Evolutionary conservation across 2,329 filamentous ascomycete genomes (phyloP), one percentile per base, ranked within the genome.

Genomic region (Ophiosphaerella narmari): DNA sequence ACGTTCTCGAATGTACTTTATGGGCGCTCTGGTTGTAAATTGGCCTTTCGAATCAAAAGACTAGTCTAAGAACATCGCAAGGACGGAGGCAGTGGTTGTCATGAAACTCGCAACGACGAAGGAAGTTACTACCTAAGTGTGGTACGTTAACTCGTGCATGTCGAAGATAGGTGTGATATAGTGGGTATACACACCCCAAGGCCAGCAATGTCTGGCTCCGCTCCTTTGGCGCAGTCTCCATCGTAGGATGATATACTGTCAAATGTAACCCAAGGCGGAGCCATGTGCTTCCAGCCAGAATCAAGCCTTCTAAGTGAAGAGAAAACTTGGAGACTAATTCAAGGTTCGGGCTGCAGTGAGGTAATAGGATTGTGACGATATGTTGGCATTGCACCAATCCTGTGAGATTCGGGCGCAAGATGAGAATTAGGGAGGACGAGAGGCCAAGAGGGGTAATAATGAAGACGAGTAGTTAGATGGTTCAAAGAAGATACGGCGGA

Each of bases 11-110:
- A 68, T 31, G 31, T 63, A 68, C 39, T 43, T 55, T 21, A 66
- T 24, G 2, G 65, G 66, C 7, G 55, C 52, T 8, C 47, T 52
- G 1, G 57, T 37, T 7, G 53, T 56, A 43, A 68, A 67, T 1
- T 52, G 58, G 11, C 63, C 64, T 45, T 66, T 68, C 1, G 55
- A 47, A 34, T 68, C 58, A 41, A 64, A 65, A 0, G 60, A 59
- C 40, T 68, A 65, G 43, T 69, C 66, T 36, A 71, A 63, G n/a
- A 70, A 41, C 58, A 69, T 68, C 6, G 65, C 67, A 11, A 69
- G 50, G n/a, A 69, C 60, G 0, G 66, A 68, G 14, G 66, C 63
- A 2, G 52, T 49, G 0, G 65, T 69, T 2, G 67, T 68, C 59
- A 69, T 62, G 39, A 62, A 52, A 48, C 66, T 68, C 21, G 66